Evolutionary conservation across 129 eudicot genomes (phyloP).

Genomic region (Mikania micrantha): DNA sequence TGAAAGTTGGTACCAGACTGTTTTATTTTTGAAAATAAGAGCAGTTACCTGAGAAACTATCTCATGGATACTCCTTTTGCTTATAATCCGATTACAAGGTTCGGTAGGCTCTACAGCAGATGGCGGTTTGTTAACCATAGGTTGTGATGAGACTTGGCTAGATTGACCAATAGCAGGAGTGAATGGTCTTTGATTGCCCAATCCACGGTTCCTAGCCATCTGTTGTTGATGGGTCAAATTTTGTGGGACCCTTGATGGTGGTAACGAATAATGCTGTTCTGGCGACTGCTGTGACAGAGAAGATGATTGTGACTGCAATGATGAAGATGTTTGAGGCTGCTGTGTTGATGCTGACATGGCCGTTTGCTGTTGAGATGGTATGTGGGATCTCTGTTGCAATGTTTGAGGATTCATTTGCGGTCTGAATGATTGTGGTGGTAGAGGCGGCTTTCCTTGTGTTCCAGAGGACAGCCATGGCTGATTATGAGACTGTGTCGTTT

Average conservation of each 20-base stretch:
- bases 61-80: slow-evolving; percentile 86
- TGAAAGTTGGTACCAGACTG: neutral
- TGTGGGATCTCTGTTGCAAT: slow-evolving; percentile 56
- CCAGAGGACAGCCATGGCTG: slow-evolving; percentile 85
- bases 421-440: slow-evolving; percentile 61
- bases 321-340: slow-evolving; percentile 51
- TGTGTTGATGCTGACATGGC: slow-evolving; percentile 39
- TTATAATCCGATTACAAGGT: slow-evolving; percentile 53
- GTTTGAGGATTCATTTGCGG: slow-evolving; percentile 57
- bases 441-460: slow-evolving; percentile 69
- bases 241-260: slow-evolving; percentile 56
- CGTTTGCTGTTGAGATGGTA: slow-evolving; percentile 51
- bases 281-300: slow-evolving; percentile 47
- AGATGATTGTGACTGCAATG: slow-evolving; percentile 40
- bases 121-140: slow-evolving; percentile 26
- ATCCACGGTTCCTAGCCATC: slow-evolving; percentile 51
- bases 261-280: slow-evolving; percentile 59
- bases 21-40: neutral
- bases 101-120: slow-evolving; percentile 46
- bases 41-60: slow-evolving; percentile 63
- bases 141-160: slow-evolving; percentile 29
- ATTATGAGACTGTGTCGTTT: slow-evolving; percentile 55
- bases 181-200: slow-evolving; percentile 56
- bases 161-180: slow-evolving; percentile 41
- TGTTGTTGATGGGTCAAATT: slow-evolving; percentile 58